These are phyloP conservation scores for Suillus subalutaceus DNA, from an alignment of 768 basidiomycete species.

Conservation along the genomic window DNA sequence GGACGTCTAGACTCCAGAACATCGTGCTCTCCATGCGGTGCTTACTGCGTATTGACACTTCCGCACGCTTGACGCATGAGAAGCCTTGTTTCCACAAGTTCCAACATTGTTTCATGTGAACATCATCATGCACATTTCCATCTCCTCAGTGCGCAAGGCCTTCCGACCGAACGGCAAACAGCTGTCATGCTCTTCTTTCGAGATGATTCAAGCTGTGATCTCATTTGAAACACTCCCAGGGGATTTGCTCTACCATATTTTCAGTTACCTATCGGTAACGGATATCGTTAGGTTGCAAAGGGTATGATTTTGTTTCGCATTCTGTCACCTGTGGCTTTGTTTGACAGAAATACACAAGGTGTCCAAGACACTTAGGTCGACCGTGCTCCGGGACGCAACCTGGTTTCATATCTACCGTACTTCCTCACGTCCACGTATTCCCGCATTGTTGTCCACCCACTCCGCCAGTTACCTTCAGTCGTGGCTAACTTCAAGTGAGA, in stretches of 20 bases:
- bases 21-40: constrained; percentile 8
- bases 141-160: constrained; percentile 7
- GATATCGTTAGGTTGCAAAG: constrained; percentile 8
- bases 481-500: constrained; percentile 8
- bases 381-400: constrained; percentile 2
- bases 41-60: constrained; percentile 4
- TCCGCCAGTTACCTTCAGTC: constrained; percentile 6
- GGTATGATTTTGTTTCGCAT: neutral
- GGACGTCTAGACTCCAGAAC: neutral
- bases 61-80: neutral
- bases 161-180: constrained; percentile 2
- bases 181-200: constrained; percentile 6
- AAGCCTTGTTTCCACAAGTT: neutral
- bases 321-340: neutral
- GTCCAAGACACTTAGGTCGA: constrained; percentile 3
- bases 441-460: constrained; percentile 1
- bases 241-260: neutral
- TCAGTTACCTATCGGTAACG: neutral
- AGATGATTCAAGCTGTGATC: constrained; percentile 9
- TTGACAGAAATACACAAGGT: constrained; percentile 2
- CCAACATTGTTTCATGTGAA: constrained; percentile 7
- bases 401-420: neutral
- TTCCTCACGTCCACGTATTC: neutral
- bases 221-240: constrained; percentile 8
- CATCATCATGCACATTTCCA: constrained; percentile 9